These are phyloP conservation scores for Alternaria longipes DNA, from an alignment of 2,329 filamentous ascomycete genomes.

Conservation along the genomic window DNA sequence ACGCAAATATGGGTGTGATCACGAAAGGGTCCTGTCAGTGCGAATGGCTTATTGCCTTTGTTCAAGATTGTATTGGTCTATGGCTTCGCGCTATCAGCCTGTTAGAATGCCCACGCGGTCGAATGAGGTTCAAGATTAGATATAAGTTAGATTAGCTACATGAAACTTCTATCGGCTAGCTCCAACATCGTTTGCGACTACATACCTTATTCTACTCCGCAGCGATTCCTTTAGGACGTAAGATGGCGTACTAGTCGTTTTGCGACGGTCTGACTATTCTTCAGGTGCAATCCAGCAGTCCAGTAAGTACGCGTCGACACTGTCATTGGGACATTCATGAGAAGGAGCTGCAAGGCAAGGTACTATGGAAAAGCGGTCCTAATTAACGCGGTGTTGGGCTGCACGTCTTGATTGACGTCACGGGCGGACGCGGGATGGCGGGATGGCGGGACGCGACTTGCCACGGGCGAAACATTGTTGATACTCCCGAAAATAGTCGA, in stretches of 20 bases:
- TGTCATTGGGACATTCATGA: not conserved
- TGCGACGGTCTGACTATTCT: not conserved
- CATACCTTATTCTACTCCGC: not conserved
- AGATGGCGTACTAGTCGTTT: not conserved
- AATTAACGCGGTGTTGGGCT: conserved; percentile 12
- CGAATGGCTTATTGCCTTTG: not conserved
- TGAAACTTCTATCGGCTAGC: not conserved
- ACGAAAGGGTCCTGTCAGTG: not conserved
- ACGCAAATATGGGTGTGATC: not conserved
- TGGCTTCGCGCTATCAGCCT: not conserved
- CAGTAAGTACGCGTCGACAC: not conserved
- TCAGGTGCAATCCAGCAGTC: not conserved
- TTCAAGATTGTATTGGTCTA: not conserved
- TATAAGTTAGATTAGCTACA: not conserved
- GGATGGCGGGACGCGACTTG: conserved; percentile 14
- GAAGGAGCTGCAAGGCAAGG: not conserved
- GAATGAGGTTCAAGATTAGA: not conserved
- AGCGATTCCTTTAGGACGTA: not conserved
- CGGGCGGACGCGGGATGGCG: not conserved
- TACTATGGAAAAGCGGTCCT: conserved; percentile 7
- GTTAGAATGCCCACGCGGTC: not conserved
- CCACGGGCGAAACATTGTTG: conserved; percentile 17
- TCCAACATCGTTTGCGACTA: not conserved
- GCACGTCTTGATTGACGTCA: conserved; percentile 22
- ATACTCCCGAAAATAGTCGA: conserved; percentile 10